Evolutionary conservation across 495 filamentous ascomycete species (phyloP).

Genomic region (Daldinia vernicosa): DNA sequence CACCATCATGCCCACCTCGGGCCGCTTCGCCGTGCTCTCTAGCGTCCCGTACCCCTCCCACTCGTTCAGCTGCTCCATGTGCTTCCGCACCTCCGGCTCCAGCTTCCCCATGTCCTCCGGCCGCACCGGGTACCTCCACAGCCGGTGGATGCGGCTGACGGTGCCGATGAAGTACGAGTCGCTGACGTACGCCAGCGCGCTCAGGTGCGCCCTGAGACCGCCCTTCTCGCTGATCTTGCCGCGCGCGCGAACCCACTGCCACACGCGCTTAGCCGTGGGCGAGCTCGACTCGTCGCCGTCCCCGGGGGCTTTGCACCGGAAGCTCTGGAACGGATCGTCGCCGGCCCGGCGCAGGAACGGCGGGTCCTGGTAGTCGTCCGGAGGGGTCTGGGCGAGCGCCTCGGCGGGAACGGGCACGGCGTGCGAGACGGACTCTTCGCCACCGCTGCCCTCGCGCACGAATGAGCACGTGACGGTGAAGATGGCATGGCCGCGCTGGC

Average conservation of each 20-base stretch:
- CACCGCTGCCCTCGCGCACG: constrained; percentile 73
- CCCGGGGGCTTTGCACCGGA: constrained; percentile 58
- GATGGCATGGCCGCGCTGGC: constrained; percentile 87
- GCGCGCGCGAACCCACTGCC: constrained; percentile 81
- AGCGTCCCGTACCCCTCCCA: constrained; percentile 45
- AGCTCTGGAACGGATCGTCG: constrained; percentile 66
- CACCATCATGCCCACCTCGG: constrained; percentile 91
- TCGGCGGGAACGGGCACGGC: constrained; percentile 64
- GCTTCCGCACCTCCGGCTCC: constrained; percentile 39
- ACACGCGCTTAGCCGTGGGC: constrained; percentile 70
- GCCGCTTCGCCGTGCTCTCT: constrained; percentile 45
- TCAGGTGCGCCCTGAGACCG: constrained; percentile 80
- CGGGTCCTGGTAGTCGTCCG: constrained; percentile 52
- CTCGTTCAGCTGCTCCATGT: constrained; percentile 50
- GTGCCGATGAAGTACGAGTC: constrained; percentile 94
- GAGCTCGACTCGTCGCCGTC: constrained; percentile 13
- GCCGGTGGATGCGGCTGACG: constrained; percentile 76
- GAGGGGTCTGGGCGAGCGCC: constrained; percentile 46
- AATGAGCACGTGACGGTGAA: constrained; percentile 96
- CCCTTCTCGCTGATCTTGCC: constrained; percentile 76
- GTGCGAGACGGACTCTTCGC: constrained; percentile 67
- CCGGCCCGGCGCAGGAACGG: constrained; percentile 39
- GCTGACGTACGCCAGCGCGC: constrained; percentile 89
- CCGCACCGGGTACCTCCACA: constrained; percentile 66
- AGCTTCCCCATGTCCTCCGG: constrained; percentile 49